Base-by-base conservation (phyloP, 2,329 filamentous ascomycete species). In the Dactylella cylindrospora region DNA sequence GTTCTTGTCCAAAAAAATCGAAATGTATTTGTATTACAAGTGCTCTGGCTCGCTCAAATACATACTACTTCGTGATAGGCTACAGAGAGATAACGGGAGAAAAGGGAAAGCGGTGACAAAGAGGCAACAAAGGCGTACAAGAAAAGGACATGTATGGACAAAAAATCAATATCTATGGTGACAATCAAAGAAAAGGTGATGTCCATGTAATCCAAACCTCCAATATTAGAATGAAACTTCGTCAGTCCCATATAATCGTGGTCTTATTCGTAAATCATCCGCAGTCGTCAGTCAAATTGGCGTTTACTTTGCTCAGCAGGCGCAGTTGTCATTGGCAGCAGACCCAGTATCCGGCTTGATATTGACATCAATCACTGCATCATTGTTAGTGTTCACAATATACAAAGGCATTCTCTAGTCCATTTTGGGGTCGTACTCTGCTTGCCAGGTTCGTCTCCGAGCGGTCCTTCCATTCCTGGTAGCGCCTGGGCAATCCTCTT, bases 401-500 rank as follows among this genome's bases (percentile, higher is more conserved):
- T 52, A 67, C 29, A 39, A 26, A 38, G 28, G 29, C 33, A 29
- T 33, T 50, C 22, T 26, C 20, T 43, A n/a, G 43, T 23, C 26
- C 12, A 46, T 76, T 91, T 88, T 73, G 76, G 84, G 7, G 80
- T 78, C 36, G 81, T 80, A 73, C 78, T 82, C 41, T 70, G 66
- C 68, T 88, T 85, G 20, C 55, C 55, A 17, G 55, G 47, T 61
- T 84, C 84, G 68, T 85, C 84, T 68, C 85, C 83, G 67, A 89
- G 86, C 68, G 90, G 85, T 10, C 89, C 90, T 74, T 98, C 93
- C 93, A 98, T 97, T 17, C 93, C 93, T 5, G 93, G 93, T 69
- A 98, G 78, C 29, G 94, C 93, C 76, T 98, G 93, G 32, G 94
- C 93, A 82, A 98, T 98, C 78, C 90, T 86, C 79, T 90, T 88